A percentile compares a stretch with the other conserved stretches of the same genome.
Conservation (phyloP, 2,329 filamentous ascomycete genomes). For the Scopulariopsis brevicaulis region DNA sequence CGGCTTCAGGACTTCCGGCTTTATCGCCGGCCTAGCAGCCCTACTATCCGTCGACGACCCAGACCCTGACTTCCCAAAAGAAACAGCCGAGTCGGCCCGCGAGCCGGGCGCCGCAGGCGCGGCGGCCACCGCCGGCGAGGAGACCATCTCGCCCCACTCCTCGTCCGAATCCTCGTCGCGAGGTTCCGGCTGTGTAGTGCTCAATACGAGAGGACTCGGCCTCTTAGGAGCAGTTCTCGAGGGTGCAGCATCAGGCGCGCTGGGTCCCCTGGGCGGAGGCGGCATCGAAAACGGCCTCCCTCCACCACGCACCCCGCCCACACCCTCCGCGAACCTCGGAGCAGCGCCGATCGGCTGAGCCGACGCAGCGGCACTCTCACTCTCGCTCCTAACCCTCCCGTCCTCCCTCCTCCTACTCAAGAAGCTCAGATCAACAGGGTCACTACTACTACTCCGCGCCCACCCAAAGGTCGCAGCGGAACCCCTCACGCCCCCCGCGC, state of each 20-base stretch:
- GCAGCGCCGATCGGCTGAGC: constrained; percentile 9
- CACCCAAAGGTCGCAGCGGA: constrained; percentile 13
- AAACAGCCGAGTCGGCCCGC: neutral
- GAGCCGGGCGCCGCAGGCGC: neutral
- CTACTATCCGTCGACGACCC: neutral
- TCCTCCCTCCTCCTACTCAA: constrained; percentile 12
- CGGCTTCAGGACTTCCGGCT: neutral
- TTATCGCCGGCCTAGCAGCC: neutral
- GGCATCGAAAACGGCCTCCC: neutral
- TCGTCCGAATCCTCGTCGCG: constrained; percentile 34
- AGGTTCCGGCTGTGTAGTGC: neutral
- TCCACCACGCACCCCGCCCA: neutral
- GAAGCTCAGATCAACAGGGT: constrained; percentile 10
- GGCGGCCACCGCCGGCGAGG: constrained; percentile 2
- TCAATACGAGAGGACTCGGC: neutral
- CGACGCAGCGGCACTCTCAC: neutral
- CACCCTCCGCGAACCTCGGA: neutral
- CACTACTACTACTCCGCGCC: constrained; percentile 8
- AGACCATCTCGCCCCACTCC: constrained; percentile 53
- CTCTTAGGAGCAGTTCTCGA: constrained; percentile 7
- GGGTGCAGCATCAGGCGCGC: neutral
- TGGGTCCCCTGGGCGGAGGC: constrained; percentile 1
- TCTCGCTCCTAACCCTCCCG: constrained; percentile 19
- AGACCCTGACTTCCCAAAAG: neutral
- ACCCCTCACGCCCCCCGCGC: constrained; percentile 40